Evolutionary conservation across 805 yeast genomes (phyloP), one percentile per base, ranked within the genome.

Genomic region (Wickerhamomyces hampshirensis): DNA sequence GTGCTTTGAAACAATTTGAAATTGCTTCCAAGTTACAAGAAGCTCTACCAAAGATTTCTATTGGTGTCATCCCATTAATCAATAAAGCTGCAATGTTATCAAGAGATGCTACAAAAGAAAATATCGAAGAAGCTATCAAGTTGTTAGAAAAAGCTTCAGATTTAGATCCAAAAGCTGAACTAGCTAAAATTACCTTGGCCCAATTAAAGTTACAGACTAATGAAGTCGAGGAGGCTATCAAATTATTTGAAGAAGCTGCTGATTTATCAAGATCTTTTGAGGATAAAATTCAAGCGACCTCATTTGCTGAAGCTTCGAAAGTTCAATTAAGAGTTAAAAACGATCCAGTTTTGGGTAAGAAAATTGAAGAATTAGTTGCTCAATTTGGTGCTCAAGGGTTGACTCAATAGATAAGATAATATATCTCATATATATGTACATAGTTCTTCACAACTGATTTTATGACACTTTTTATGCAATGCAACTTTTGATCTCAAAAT

Each of bases 291-390:
- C 96, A 87, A 67, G 93, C 96, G 38, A 80, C 87, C 44, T 81
- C 93, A 14, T 84, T 85, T 52, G 89, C 91, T 42, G 96, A 87
- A 66, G 96, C 97, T 46, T 79, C 96, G 33, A 84, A 84, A 61
- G 77, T 88, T 66, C 98, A 93, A 71, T 66, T 79, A 56, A 77
- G 81, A 56, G 76, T 93, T 51, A 78, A 72, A 63, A 63, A 71
- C 35, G 93, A 84, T 56, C 85, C 86, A 28, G 62, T 71, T 18
- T 69, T 83, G 57, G 71, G 75, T 50, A 65, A 66, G 26, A 81
- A 78, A 62, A 75, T 84, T 46, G 70, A 71, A 43, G 84, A 80
- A 60, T 65, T 81, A 30, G 60, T 79, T 65, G 66, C 67, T 41
- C 55, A 50, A 35, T 60, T 58, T 39, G 60, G 59, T 41, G 51